Base-by-base conservation (phyloP, 176 grass and related monocot species). In the Eragrostis curvula region DNA sequence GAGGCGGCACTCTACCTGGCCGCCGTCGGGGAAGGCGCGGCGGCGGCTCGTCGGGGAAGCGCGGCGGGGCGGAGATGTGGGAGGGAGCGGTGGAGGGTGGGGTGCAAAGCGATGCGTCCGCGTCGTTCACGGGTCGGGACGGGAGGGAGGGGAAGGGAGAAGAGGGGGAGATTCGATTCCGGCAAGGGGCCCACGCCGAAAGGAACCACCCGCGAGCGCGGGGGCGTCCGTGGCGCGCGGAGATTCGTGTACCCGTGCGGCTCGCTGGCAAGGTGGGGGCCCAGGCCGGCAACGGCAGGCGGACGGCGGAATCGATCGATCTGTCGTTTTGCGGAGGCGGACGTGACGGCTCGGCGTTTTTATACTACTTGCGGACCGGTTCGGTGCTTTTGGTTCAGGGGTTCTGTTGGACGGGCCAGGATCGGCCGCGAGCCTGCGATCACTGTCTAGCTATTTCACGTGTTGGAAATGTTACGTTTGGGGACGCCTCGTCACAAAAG, bases 111-210 rank as follows among this genome's bases (percentile, higher is more conserved):
- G 74, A 83, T 45, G 72, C 66, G 85, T 66, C 43, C 43, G 43
- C 32, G 32, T 2, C 64, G 56, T 43, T 73, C 87, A 84, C 81
- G 75, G 85, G 85, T 30, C 50, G 50, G 47, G 51, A 8, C 30
- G 18, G 10, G 65, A 18, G 14, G 6, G 28, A 2, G 12, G 9
- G 3, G 40, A 0, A n/a, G 52, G 1, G 43, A 45, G 12, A 43
- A 51, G 16, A 20, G 2, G n/a, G 21, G 21, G 55, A 88, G 87
- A 88, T 84, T 74, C 86, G 80, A 88, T 88, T 84, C 69, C 75
- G 69, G 87, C 68, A 45, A 52, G 59, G 86, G 74, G 5, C 52
- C 80, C 86, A 29, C 74, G 25, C 14, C 59, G 75, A 84, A n/a
- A 55, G 81, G 8, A 58, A 73, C 72, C 24, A 0, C 23, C 21